Conservation (phyloP, 768 basidiomycete genomes). For the Termitomyces sp. region DNA sequence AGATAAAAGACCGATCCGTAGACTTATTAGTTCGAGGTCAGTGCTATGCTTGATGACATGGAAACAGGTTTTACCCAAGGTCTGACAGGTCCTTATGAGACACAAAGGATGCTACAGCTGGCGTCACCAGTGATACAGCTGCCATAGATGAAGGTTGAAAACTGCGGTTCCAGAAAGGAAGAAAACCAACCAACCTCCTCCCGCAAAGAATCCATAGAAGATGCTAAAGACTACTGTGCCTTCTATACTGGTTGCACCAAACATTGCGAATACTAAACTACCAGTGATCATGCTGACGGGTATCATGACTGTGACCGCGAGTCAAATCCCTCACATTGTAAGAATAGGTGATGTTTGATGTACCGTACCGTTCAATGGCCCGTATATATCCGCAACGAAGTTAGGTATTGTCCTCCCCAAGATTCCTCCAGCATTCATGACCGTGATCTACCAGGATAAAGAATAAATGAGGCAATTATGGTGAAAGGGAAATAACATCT, state of each 20-base stretch:
- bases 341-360: slow-evolving; percentile 8
- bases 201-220: slow-evolving; percentile 55
- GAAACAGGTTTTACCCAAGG: slow-evolving; percentile 32
- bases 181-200: slow-evolving; percentile 36
- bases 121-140: slow-evolving; percentile 39
- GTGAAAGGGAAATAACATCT: neutral
- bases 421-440: slow-evolving; percentile 52
- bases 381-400: slow-evolving; percentile 45
- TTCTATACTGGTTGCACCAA: slow-evolving; percentile 38
- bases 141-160: neutral
- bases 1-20: slow-evolving; percentile 44
- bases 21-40: slow-evolving; percentile 20
- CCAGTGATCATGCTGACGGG: slow-evolving; percentile 37
- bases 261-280: slow-evolving; percentile 46
- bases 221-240: slow-evolving; percentile 44
- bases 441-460: slow-evolving; percentile 34
- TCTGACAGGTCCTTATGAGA: slow-evolving; percentile 40
- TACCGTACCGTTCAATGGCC: slow-evolving; percentile 48
- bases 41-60: neutral
- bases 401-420: slow-evolving; percentile 60
- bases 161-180: neutral
- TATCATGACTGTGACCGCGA: slow-evolving; percentile 35
- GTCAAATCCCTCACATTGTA: neutral
- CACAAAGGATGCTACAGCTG: slow-evolving; percentile 34
- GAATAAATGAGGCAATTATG: neutral